Evolutionary conservation across 2,329 filamentous ascomycete genomes (phyloP), one percentile per base, ranked within the genome.

Genomic region (Ophioceras dolichostomum): DNA sequence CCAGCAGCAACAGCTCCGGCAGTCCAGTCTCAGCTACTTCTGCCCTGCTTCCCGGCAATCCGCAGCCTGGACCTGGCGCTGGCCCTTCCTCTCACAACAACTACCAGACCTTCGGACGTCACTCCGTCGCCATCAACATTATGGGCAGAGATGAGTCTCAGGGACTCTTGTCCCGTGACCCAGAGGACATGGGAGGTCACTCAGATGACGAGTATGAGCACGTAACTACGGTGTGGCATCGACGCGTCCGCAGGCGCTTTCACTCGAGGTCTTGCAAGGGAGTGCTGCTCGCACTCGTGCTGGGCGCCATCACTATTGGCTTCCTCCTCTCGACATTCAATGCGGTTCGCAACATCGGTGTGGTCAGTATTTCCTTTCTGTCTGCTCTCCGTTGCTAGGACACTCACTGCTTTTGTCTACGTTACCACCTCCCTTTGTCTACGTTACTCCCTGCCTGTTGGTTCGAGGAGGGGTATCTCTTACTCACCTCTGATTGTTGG

Each of bases 81-180:
- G n/a, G n/a, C n/a, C n/a, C n/a, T n/a, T n/a, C n/a, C n/a, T n/a
- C n/a, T n/a, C n/a, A 20, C 16, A 14, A 32, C 8, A 18, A 18
- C 30, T 32, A 32, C 30, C 30, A 20, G 10, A 32, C 30, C n/a
- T 32, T 20, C 18, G 17, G 41, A 32, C 36, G 5, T 10, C 41
- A 14, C 32, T 41, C 32, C 41, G 38, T 38, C 56, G 39, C 19
- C 17, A 18, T 5, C 30, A 12, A 16, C 30, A 70, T n/a, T n/a
- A n/a, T 70, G 66, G 64, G 61, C 5, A 44, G 49, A 2, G 56
- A 60, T 28, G 67, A 73, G 46, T 52, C 55, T 16, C 58, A 61
- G 33, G 54, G 57, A 39, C 51, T 72, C 4, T 54, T 72, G 38
- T 49, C 53, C 21, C 47, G 53, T 31, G 55, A 55, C 5, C 66